Evolutionary conservation across 805 yeast species (phyloP), one percentile per base, ranked within the genome.

Genomic region (Torulaspora delbrueckii): DNA sequence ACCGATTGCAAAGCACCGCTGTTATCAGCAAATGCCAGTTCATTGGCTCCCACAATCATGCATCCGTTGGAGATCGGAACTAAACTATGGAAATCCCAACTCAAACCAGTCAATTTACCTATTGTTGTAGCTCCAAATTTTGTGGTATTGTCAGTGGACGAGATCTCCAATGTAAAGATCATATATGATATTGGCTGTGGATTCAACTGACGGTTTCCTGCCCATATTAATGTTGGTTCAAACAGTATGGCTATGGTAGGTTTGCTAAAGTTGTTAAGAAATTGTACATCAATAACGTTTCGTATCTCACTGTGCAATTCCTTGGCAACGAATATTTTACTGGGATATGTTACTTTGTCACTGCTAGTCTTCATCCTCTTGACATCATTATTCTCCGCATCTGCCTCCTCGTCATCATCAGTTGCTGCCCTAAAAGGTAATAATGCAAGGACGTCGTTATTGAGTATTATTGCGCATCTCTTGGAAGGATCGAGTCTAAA

Each of bases 191-290:
- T 53, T 3, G 67, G 60, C 23, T 45, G 44, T 12, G 54, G 49
- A 12, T 46, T 48, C 24, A 56, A 31, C 40, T 56, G 54, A 18
- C 52, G 43, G 31, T 56, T 62, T 0, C 96, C 96, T 0, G 95
- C 81, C 96, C 96, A 87, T 0, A 89, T 79, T 14, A 76, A 71
- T 13, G 66, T 68, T 26, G 79, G 78, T 43, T 80, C 76, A 51
- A 69, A 77, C 23, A 88, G 60, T 4, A 88, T 72, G 0, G 84
- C 91, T 16, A 88, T 54, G 0, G 97, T 90, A 0, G 97, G 95
- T 47, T 84, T 93, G 52, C 84, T 70, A 59, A 87, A 91, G 45
- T 82, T 82, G 57, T 80, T 66, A 32, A 91, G 64, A 60, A 86
- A 90, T 40, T 78, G 79, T 54, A 83, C 73, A 58, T 86, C 95